Evolutionary conservation across 2,329 filamentous ascomycete genomes (phyloP).

Genomic region (Colletotrichum tofieldiae): DNA sequence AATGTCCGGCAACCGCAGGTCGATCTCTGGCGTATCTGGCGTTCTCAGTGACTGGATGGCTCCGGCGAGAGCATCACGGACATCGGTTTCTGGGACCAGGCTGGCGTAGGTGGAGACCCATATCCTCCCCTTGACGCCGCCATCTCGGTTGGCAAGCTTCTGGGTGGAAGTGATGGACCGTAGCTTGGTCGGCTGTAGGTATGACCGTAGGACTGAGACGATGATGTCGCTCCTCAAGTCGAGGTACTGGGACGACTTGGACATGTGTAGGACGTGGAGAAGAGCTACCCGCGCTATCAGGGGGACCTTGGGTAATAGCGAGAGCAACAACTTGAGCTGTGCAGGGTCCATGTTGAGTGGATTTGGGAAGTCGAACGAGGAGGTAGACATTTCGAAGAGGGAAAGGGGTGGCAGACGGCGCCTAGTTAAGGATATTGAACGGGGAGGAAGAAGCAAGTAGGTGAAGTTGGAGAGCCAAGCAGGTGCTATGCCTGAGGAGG

Average conservation of each 20-base stretch:
- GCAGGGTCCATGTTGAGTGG: constrained; percentile 37
- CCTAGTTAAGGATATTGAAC: constrained; percentile 10
- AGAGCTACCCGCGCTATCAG: constrained; percentile 74
- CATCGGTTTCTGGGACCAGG: constrained; percentile 69
- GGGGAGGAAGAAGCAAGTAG: constrained; percentile 8
- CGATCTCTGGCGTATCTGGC: constrained; percentile 50
- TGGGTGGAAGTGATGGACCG: constrained; percentile 75
- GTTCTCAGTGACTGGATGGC: constrained; percentile 69
- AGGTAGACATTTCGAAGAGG: constrained; percentile 12
- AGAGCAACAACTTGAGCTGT: constrained; percentile 41
- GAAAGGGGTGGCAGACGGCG: not conserved
- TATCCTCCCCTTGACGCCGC: constrained; percentile 81
- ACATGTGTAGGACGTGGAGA: constrained; percentile 76
- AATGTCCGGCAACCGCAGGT: constrained; percentile 64
- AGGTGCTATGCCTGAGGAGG: constrained; percentile 20
- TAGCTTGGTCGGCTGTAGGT: constrained; percentile 66
- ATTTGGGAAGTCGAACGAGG: constrained; percentile 16
- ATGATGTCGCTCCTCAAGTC: constrained; percentile 83
- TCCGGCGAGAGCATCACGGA: constrained; percentile 71
- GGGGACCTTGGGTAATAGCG: constrained; percentile 71
- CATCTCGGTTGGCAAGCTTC: constrained; percentile 72
- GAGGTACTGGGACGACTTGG: constrained; percentile 81
- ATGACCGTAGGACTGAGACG: constrained; percentile 79
- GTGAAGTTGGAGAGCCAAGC: constrained; percentile 19
- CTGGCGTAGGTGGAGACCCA: constrained; percentile 85